Evolutionary conservation across 108 stramenopile species (phyloP).

Genomic region (Pseudonitzschia multistriata): DNA sequence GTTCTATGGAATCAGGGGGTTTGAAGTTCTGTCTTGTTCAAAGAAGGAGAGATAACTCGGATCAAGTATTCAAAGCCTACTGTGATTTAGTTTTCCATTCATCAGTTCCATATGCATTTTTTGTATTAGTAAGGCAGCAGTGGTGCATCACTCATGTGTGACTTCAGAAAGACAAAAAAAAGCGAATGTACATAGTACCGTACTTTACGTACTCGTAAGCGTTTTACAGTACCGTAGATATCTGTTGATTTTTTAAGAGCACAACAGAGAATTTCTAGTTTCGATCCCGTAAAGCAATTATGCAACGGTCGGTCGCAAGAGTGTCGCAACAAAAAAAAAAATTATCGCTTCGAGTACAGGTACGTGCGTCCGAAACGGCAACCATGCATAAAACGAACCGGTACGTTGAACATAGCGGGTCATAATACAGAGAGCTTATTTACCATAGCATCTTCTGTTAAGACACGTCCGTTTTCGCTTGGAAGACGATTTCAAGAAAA

Average conservation of each 20-base stretch:
- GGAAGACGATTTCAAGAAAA: too few species aligned
- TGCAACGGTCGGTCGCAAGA: neutral
- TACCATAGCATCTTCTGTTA: too few species aligned
- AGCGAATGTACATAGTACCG: too few species aligned
- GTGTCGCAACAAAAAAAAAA: neutral
- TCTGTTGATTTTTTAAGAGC: neutral
- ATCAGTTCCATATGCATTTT: neutral
- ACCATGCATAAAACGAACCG: neutral
- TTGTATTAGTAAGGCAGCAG: too few species aligned
- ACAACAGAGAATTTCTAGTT: too few species aligned
- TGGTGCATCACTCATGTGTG: too few species aligned
- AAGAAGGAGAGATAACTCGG: neutral
- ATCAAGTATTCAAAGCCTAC: neutral
- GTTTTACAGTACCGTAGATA: too few species aligned
- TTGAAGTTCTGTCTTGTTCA: neutral
- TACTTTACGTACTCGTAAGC: too few species aligned
- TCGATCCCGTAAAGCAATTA: neutral
- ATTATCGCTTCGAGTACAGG: neutral
- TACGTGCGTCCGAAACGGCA: neutral
- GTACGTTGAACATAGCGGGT: neutral
- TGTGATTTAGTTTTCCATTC: neutral
- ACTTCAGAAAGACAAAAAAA: too few species aligned
- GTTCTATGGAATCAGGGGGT: neutral
- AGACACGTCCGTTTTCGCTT: too few species aligned
- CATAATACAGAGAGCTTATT: neutral